Evolutionary conservation across 495 filamentous ascomycete species (phyloP).

Genomic region (Tuber brumale): DNA sequence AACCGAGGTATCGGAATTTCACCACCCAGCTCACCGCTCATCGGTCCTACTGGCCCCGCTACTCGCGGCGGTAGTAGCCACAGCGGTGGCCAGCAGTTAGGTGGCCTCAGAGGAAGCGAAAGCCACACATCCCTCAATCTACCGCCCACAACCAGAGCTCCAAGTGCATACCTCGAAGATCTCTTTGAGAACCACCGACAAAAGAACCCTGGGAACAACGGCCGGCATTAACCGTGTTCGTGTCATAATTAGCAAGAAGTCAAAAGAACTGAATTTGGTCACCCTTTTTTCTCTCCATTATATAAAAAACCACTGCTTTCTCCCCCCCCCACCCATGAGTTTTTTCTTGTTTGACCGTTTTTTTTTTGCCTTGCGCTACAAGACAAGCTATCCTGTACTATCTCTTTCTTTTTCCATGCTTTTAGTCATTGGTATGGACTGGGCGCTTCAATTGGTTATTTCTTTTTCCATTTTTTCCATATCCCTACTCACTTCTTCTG

Average conservation of each 20-base stretch:
- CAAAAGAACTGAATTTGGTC: not conserved
- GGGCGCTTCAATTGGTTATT: constrained; percentile 20
- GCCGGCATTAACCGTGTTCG: constrained; percentile 8
- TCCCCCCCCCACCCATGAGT: not conserved
- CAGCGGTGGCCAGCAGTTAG: constrained; percentile 39
- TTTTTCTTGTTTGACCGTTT: not conserved
- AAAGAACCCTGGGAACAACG: constrained; percentile 15
- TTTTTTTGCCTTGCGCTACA: not conserved
- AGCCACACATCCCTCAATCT: constrained; percentile 67
- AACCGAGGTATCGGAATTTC: constrained; percentile 48
- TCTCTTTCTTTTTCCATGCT: not conserved
- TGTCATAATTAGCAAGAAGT: not conserved
- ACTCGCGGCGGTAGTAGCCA: constrained; percentile 34
- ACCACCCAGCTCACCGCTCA: constrained; percentile 62
- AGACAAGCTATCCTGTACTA: not conserved
- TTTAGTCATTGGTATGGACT: constrained; percentile 2
- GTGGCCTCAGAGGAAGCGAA: constrained; percentile 46
- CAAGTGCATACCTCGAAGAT: constrained; percentile 90
- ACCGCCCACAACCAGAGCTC: constrained; percentile 66
- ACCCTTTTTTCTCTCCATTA: constrained; percentile 7
- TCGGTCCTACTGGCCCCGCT: constrained; percentile 30
- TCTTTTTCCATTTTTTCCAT: constrained; percentile 9
- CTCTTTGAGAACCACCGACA: constrained; percentile 64
- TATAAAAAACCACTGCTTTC: not conserved
- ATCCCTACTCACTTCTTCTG: not conserved